Evolutionary conservation across 495 filamentous ascomycete species (phyloP).

Genomic region (Trichoderma orchidacearum): DNA sequence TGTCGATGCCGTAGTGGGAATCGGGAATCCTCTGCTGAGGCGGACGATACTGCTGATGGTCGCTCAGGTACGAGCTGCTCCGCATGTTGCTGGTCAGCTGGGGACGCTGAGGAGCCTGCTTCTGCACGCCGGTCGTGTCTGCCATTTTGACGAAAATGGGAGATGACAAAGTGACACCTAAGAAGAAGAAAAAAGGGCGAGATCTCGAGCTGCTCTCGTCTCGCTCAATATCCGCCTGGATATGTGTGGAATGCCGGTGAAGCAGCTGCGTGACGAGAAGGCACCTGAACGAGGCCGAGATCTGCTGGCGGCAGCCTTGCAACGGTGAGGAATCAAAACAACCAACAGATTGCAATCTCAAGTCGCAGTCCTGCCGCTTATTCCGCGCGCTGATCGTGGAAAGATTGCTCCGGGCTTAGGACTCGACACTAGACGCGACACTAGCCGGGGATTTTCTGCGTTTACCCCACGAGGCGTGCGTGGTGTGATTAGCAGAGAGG

Average conservation of each 20-base stretch:
- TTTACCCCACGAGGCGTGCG: too few relatives aligned
- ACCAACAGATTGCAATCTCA: not conserved
- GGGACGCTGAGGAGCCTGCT: slow-evolving; percentile 16
- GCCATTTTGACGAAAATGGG: too few relatives aligned
- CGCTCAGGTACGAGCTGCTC: slow-evolving; percentile 55
- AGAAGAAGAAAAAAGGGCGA: not conserved
- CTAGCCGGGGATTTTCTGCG: too few relatives aligned
- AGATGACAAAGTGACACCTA: too few relatives aligned
- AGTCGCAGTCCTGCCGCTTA: not conserved
- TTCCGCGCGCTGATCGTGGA: not conserved
- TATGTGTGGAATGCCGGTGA: too few relatives aligned
- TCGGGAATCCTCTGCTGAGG: slow-evolving; percentile 29
- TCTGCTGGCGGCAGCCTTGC: too few relatives aligned
- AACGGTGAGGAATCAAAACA: not conserved
- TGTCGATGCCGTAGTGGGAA: slow-evolving; percentile 38
- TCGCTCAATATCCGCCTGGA: too few relatives aligned
- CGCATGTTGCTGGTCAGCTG: slow-evolving; percentile 37
- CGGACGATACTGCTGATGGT: slow-evolving; percentile 64
- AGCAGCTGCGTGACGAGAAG: not conserved
- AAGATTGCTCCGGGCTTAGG: not conserved
- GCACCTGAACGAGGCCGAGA: not conserved
- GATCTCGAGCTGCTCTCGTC: not conserved
- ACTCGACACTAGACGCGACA: too few relatives aligned
- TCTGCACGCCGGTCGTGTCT: not conserved
- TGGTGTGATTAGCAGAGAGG: not conserved